Evolutionary conservation across 2,329 filamentous ascomycete genomes (phyloP).

Genomic region (Beauveria bassiana): DNA sequence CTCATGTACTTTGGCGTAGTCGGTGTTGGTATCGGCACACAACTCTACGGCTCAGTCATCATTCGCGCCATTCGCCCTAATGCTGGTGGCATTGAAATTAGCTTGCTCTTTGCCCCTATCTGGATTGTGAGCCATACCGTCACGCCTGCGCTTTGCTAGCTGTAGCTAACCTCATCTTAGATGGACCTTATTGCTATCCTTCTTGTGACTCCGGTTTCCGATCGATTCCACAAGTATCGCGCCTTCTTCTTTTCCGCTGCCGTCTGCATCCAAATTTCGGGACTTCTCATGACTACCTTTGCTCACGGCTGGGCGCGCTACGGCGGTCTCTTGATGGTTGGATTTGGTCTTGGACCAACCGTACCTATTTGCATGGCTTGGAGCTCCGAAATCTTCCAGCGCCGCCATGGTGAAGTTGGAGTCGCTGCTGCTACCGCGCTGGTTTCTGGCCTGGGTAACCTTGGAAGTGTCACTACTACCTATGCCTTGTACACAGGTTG

Average conservation of each 20-base stretch:
- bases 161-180: constrained; percentile 27
- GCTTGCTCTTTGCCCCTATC: constrained; percentile 80
- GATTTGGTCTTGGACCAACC: constrained; percentile 83
- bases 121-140: constrained; percentile 62
- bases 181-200: constrained; percentile 87
- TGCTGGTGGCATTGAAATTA: constrained; percentile 67
- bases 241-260: constrained; percentile 74
- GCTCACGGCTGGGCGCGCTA: constrained; percentile 79
- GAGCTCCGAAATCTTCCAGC: constrained; percentile 86
- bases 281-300: constrained; percentile 72
- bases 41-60: constrained; percentile 82
- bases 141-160: not conserved
- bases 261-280: constrained; percentile 70
- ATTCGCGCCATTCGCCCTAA: constrained; percentile 69
- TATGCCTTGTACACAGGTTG: constrained; percentile 87
- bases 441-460: constrained; percentile 79
- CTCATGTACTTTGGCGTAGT: constrained; percentile 96
- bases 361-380: constrained; percentile 93
- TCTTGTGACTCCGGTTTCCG: constrained; percentile 74
- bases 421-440: constrained; percentile 80
- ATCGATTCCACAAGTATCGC: constrained; percentile 75
- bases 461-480: constrained; percentile 79
- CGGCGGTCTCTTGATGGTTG: constrained; percentile 80
- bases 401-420: constrained; percentile 81
- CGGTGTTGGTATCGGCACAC: constrained; percentile 83